phyloP scores from a whole-genome alignment of 257 asterid genomes.

The Solanum habrochaites region DNA sequence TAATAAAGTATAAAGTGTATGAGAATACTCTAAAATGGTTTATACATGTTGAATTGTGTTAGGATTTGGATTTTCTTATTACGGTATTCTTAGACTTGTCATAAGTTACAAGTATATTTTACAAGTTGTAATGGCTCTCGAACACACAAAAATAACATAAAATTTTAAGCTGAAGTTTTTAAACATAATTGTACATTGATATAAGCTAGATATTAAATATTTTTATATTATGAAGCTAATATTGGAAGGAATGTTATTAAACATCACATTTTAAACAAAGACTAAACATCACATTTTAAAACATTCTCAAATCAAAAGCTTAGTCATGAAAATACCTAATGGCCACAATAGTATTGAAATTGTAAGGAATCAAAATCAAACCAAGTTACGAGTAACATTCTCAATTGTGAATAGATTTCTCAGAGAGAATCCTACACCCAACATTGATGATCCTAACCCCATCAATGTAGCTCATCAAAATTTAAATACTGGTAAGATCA shows the following conservation, averaged over 20 bases:
- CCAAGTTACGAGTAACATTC: not conserved
- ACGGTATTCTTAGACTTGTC: too few relatives aligned
- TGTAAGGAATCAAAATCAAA: not conserved
- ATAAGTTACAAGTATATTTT: not conserved
- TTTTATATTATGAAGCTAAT: not conserved
- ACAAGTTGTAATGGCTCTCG: not conserved
- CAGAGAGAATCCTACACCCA: accelerated
- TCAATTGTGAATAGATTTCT: not conserved
- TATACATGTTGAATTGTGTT: not conserved
- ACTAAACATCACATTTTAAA: not conserved
- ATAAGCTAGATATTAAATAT: not conserved
- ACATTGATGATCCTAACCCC: not conserved
- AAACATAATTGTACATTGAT: not conserved
- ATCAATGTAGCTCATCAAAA: not conserved
- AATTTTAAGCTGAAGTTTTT: not conserved
- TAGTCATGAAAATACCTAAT: not conserved
- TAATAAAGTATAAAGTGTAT: too few relatives aligned
- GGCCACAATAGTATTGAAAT: not conserved
- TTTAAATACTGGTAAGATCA: not conserved
- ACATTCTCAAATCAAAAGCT: not conserved
- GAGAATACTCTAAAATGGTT: too few relatives aligned
- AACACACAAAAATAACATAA: not conserved
- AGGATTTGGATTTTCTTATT: too few relatives aligned
- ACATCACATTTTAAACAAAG: not conserved
- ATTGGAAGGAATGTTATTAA: not conserved